Evolutionary conservation across 2,329 filamentous ascomycete species (phyloP), one percentile per base, ranked within the genome.

Genomic region (Byssoonygena ceratinophila): DNA sequence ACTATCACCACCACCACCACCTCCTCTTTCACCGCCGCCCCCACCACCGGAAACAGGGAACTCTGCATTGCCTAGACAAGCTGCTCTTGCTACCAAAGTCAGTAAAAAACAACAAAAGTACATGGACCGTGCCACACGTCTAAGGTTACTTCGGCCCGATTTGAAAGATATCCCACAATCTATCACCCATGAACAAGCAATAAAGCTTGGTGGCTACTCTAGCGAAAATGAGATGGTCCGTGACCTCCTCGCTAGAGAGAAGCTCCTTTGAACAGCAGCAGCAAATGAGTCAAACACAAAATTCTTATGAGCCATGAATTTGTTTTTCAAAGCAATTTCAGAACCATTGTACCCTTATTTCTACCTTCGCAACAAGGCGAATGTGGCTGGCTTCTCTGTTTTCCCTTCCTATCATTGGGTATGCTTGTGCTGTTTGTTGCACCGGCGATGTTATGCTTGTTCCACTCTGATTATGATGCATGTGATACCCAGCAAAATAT

Each of bases 161-260:
- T 53, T 66, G 41, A 39, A 53, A n/a, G 53, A 57, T 40, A 50
- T 67, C 29, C 63, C 63, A 1, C 45, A 57, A 11, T 59, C 58
- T 9, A 58, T 67, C 36, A 64, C 56, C 49, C 60, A 63, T 25
- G 59, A 64, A 20, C 57, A 63, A 40, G 64, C 64, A 22, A 45
- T 66, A 36, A 61, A 55, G 22, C 57, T 66, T 40, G 63, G 61
- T n/a, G 62, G 63, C 9, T 68, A 67, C 54, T 58, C 60, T 31
- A 59, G 53, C 20, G 59, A 64, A 46, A 60, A 62, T 45, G 60
- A 63, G 34, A 67, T 67, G 64, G 63, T 66, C 40, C 59, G 57
- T 47, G 65, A 67, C 45, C 57, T 67, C n/a, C 20, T 27, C 20
- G 40, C 40, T 14, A 44, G 53, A 47, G 53, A 54, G 47, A 57